A percentile compares a stretch with the other conserved stretches of the same genome.
Conservation (phyloP, 2,329 filamentous ascomycete genomes). For the Saccharata proteae region DNA sequence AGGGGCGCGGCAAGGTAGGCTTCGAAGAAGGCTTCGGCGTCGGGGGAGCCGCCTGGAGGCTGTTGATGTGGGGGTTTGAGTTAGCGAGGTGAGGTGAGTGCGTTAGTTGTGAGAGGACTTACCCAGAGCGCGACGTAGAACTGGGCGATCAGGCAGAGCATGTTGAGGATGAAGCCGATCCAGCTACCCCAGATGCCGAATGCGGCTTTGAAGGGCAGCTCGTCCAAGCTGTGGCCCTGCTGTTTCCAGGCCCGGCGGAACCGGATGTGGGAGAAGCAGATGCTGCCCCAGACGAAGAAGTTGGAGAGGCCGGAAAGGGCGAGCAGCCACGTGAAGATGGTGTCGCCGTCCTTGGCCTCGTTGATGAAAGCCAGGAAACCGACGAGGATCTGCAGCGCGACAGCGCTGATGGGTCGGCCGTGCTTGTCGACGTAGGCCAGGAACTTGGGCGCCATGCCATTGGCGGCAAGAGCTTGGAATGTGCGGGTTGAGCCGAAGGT, state of each 20-base stretch:
- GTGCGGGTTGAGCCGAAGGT: slow-evolving; percentile 47
- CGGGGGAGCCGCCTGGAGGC: slow-evolving; percentile 19
- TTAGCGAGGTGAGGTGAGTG: slow-evolving; percentile 10
- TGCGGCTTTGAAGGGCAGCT: slow-evolving; percentile 31
- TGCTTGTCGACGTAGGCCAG: slow-evolving; percentile 72
- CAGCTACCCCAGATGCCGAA: slow-evolving; percentile 30
- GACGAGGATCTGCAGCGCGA: slow-evolving; percentile 52
- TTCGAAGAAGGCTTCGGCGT: slow-evolving; percentile 33
- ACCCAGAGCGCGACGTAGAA: slow-evolving; percentile 26
- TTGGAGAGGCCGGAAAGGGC: slow-evolving; percentile 61
- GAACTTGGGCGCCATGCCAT: slow-evolving; percentile 60
- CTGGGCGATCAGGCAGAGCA: slow-evolving; percentile 27
- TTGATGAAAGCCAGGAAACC: slow-evolving; percentile 66
- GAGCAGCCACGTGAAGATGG: slow-evolving; percentile 69
- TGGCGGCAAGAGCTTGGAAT: slow-evolving; percentile 39
- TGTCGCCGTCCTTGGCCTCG: slow-evolving; percentile 43
- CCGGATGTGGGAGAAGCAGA: slow-evolving; percentile 84
- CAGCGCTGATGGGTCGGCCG: slow-evolving; percentile 67
- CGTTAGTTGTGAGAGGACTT: slow-evolving; percentile 1
- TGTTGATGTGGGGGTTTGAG: slow-evolving; percentile 14
- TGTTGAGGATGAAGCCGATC: slow-evolving; percentile 26
- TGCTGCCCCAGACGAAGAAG: slow-evolving; percentile 71
- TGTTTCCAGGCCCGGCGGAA: slow-evolving; percentile 51
- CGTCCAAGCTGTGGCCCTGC: slow-evolving; percentile 29
- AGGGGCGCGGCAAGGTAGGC: slow-evolving; percentile 35